These are phyloP conservation scores for Tolypocladium ovalisporum DNA, from an alignment of 2,329 filamentous ascomycete species.

Conservation along the genomic window DNA sequence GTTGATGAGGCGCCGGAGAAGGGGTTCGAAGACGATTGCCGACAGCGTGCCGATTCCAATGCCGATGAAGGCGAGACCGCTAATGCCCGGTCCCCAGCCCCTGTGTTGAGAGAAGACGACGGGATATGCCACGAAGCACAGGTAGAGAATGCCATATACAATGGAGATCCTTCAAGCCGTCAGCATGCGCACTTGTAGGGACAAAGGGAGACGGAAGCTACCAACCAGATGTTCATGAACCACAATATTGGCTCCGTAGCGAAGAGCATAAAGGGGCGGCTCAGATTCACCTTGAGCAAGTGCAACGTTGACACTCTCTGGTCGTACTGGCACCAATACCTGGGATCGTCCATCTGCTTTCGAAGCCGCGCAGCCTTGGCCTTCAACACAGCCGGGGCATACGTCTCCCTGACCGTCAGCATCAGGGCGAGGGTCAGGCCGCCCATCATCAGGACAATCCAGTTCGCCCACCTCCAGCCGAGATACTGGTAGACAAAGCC, in stretches of 20 bases:
- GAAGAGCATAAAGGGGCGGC: conserved; percentile 66
- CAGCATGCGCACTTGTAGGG: not conserved
- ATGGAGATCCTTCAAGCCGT: conserved; percentile 53
- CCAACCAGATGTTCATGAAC: conserved; percentile 57
- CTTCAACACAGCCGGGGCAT: conserved; percentile 60
- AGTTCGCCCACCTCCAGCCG: conserved; percentile 84
- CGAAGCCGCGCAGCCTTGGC: conserved; percentile 52
- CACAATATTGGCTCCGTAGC: conserved; percentile 72
- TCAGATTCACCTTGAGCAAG: conserved; percentile 64
- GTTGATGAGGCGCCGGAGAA: conserved; percentile 70
- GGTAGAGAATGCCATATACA: conserved; percentile 77
- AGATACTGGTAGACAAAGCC: conserved; percentile 62
- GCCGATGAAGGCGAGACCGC: conserved; percentile 70
- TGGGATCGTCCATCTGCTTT: conserved; percentile 57
- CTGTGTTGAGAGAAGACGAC: conserved; percentile 67
- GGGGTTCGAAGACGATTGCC: conserved; percentile 53
- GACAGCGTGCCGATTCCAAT: conserved; percentile 52
- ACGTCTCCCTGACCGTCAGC: conserved; percentile 59
- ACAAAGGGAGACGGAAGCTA: not conserved
- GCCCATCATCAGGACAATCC: conserved; percentile 64
- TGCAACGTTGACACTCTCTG: conserved; percentile 52
- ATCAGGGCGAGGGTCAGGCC: conserved; percentile 51
- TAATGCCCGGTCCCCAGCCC: conserved; percentile 64
- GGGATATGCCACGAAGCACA: conserved; percentile 85
- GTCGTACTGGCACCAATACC: conserved; percentile 77